Evolutionary conservation across 202 grass and related monocot genomes (phyloP).

Genomic region (Eragrostis tef): DNA sequence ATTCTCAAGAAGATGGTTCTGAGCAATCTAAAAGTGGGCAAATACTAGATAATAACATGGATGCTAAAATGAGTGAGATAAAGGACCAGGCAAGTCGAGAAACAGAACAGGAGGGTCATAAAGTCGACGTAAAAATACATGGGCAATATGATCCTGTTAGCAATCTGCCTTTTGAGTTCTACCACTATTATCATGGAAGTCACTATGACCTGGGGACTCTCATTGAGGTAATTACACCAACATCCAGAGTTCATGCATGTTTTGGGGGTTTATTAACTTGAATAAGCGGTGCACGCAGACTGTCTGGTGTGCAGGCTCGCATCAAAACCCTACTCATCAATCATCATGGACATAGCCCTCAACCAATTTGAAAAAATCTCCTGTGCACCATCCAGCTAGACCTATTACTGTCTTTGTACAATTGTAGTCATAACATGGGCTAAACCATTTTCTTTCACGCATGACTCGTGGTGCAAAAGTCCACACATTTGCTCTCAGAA

Average conservation of each 20-base stretch:
- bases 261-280: neutral
- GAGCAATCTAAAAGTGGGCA: conserved; percentile 40
- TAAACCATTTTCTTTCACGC: neutral
- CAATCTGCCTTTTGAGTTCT: conserved; percentile 93
- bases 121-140: conserved; percentile 49
- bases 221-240: conserved; percentile 76
- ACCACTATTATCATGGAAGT: conserved; percentile 96
- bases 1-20: conserved; percentile 43
- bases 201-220: conserved; percentile 94
- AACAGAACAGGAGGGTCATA: conserved; percentile 49
- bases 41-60: conserved; percentile 30
- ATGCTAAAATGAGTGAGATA: conserved; percentile 45
- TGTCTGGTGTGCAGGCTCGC: neutral
- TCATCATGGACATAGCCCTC: neutral
- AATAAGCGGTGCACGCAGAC: neutral
- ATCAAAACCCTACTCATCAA: neutral
- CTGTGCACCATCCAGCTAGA: neutral
- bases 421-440: neutral
- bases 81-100: conserved; percentile 44
- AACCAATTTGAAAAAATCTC: neutral
- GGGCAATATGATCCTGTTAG: conserved; percentile 58
- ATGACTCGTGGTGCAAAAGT: neutral
- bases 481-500: neutral
- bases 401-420: neutral
- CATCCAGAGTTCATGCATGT: conserved; percentile 34